phyloP scores from a whole-genome alignment of 1,284 basidiomycete species.

The Paramarasmius palmivorus region DNA sequence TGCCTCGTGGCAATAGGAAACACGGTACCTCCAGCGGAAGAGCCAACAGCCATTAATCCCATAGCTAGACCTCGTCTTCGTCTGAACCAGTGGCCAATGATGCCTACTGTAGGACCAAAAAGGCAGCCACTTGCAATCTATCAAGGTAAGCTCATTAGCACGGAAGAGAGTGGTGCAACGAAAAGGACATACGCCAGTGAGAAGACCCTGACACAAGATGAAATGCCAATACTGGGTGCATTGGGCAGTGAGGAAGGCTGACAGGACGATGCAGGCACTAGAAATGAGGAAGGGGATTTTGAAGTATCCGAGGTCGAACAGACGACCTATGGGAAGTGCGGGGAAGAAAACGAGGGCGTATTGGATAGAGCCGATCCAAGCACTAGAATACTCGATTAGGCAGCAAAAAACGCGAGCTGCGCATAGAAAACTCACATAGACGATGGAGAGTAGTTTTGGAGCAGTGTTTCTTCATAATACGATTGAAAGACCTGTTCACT shows the following conservation, averaged over 20 bases:
- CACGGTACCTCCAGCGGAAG: neutral
- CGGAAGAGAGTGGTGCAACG: neutral
- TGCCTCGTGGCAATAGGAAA: slow-evolving; percentile 1
- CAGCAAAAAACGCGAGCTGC: neutral
- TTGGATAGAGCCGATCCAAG: slow-evolving; percentile 20
- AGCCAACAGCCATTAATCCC: neutral
- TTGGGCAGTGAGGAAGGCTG: slow-evolving; percentile 48
- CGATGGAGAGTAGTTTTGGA: neutral
- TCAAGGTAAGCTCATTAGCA: neutral
- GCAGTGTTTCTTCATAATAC: slow-evolving; percentile 1
- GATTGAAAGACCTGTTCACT: neutral
- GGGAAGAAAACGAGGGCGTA: slow-evolving; percentile 51
- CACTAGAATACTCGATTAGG: neutral
- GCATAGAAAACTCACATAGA: neutral
- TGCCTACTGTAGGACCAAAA: slow-evolving; percentile 41
- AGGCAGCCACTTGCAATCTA: slow-evolving; percentile 28
- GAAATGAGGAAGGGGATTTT: slow-evolving; percentile 36
- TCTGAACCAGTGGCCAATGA: slow-evolving; percentile 9
- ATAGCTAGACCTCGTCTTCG: neutral
- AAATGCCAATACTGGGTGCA: slow-evolving; percentile 53
- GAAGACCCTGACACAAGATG: slow-evolving; percentile 47
- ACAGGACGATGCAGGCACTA: slow-evolving; percentile 41
- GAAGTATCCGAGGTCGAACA: slow-evolving; percentile 48
- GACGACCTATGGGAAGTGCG: slow-evolving; percentile 7
- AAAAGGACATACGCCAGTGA: slow-evolving; percentile 33